These are phyloP conservation scores for Plantago lanceolata DNA, from an alignment of 305 asterid species.

Conservation along the genomic window DNA sequence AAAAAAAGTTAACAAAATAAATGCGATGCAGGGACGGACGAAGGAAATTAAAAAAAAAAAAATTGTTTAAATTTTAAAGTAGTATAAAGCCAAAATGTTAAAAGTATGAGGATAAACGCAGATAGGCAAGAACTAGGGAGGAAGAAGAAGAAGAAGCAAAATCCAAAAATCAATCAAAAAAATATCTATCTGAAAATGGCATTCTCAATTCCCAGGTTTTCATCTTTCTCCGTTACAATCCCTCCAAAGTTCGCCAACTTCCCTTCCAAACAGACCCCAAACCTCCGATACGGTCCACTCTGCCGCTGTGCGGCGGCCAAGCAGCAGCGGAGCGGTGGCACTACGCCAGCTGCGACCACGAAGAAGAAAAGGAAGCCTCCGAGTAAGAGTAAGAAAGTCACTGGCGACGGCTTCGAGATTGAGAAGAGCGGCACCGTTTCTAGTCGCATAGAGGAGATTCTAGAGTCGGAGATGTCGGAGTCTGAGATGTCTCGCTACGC, in stretches of 20 bases:
- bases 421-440: constrained; percentile 31
- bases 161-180: too few species aligned
- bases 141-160: too few species aligned
- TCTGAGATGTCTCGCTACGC: constrained; percentile 37
- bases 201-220: constrained; percentile 33
- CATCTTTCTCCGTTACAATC: constrained; percentile 26
- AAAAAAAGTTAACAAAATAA: too few species aligned
- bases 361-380: constrained; percentile 44
- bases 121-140: too few species aligned
- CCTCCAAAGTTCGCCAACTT: constrained; percentile 22
- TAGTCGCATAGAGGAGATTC: constrained; percentile 23
- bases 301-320: constrained; percentile 53
- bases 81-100: too few species aligned
- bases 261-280: constrained; percentile 19
- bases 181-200: constrained; percentile 29
- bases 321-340: constrained; percentile 47
- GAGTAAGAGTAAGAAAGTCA: constrained; percentile 27
- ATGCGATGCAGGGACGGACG: too few species aligned
- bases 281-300: constrained; percentile 25
- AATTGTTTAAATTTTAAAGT: too few species aligned
- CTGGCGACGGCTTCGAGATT: constrained; percentile 45
- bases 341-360: constrained; percentile 30
- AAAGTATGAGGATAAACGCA: too few species aligned
- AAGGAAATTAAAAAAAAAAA: too few species aligned
- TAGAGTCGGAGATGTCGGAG: constrained; percentile 28